Conservation (phyloP, 768 basidiomycete species). For the Pleurotus tuoliensis region DNA sequence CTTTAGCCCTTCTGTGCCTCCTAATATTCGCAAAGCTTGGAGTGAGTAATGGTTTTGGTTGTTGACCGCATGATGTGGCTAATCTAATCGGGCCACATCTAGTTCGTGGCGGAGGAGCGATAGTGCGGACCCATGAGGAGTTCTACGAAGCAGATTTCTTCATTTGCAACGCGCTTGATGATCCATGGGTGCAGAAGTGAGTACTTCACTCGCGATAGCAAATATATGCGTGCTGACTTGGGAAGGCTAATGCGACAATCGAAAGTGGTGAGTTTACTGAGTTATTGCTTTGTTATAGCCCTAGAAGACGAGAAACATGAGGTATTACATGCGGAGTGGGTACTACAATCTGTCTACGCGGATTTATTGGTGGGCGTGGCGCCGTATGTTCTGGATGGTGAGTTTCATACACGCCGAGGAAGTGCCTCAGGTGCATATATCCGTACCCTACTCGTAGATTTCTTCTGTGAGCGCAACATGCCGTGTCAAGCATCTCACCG, state of each 20-base stretch:
- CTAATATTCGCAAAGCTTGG: constrained; percentile 5
- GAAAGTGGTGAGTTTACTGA: not conserved
- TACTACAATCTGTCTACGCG: constrained; percentile 1
- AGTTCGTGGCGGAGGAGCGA: constrained; percentile 10
- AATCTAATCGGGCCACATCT: not conserved
- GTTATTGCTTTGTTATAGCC: not conserved
- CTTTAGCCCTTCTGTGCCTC: constrained; percentile 16
- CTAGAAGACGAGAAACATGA: not conserved
- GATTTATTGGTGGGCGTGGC: constrained; percentile 8
- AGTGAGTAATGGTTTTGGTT: constrained; percentile 6
- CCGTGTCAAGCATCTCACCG: not conserved
- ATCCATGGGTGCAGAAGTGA: constrained; percentile 10
- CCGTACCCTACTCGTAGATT: not conserved
- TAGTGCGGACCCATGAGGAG: constrained; percentile 4
- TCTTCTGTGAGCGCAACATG: not conserved
- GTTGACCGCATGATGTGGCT: too few relatives aligned
- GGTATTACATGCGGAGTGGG: constrained; percentile 10
- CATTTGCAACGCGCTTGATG: constrained; percentile 7
- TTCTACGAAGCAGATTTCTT: constrained; percentile 9
- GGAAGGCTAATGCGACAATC: constrained; percentile 2
- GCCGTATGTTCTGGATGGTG: constrained; percentile 11
- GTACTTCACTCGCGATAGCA: not conserved
- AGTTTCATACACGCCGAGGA: not conserved
- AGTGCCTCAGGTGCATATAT: not conserved
- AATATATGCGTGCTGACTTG: not conserved